phyloP scores from a whole-genome alignment of 768 basidiomycete species.

The Mycena vulgaris region DNA sequence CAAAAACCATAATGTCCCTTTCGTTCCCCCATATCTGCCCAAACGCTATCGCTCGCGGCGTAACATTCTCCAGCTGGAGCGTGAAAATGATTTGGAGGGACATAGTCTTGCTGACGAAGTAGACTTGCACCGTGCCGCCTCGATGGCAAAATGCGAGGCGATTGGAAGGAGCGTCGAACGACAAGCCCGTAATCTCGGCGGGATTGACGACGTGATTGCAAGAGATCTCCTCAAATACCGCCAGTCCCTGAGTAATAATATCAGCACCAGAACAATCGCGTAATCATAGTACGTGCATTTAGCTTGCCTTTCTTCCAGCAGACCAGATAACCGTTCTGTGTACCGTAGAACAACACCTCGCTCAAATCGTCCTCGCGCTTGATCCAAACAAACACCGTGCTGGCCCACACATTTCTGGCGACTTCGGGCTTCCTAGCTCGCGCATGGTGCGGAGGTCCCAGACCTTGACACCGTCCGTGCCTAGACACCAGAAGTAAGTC shows the following conservation, averaged over 20 bases:
- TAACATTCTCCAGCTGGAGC: conserved; percentile 25
- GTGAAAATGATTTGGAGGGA: conserved; percentile 32
- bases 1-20: conserved; percentile 36
- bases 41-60: conserved; percentile 40
- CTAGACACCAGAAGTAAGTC: background rate
- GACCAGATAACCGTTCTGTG: conserved; percentile 33
- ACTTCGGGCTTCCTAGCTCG: conserved; percentile 11
- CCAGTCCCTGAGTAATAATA: conserved; percentile 15
- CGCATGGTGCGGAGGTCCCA: conserved; percentile 29
- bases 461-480: conserved; percentile 31
- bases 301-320: conserved; percentile 33
- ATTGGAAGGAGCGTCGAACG: conserved; percentile 38
- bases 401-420: conserved; percentile 28
- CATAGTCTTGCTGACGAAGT: conserved; percentile 29
- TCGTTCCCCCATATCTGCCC: conserved; percentile 29
- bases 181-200: conserved; percentile 39
- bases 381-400: conserved; percentile 35
- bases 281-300: conserved; percentile 24
- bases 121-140: conserved; percentile 37
- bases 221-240: conserved; percentile 20
- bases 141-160: conserved; percentile 39
- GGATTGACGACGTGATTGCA: conserved; percentile 9
- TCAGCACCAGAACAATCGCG: background rate
- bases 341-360: conserved; percentile 34
- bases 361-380: conserved; percentile 35